Conservation (phyloP, 305 asterid species). For the Coffea humblotiana region DNA sequence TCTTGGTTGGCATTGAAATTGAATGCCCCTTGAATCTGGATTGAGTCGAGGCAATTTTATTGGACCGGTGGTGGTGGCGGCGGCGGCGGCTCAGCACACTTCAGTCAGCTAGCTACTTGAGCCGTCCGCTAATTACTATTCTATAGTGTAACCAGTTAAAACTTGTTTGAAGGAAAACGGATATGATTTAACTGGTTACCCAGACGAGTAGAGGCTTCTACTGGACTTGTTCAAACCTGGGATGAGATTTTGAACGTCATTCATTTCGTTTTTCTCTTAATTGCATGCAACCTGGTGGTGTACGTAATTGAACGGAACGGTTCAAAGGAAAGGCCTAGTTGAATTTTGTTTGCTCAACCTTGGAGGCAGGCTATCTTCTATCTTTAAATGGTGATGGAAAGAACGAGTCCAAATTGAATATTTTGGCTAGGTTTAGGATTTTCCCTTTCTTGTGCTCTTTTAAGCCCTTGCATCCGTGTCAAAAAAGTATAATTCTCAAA, state of each 20-base stretch:
- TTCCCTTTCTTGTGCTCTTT: too few relatives aligned
- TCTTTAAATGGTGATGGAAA: neutral
- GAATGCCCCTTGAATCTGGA: too few relatives aligned
- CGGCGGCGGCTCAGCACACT: neutral
- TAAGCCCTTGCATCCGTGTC: neutral
- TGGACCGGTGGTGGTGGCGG: too few relatives aligned
- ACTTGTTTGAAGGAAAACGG: too few relatives aligned
- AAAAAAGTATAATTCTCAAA: neutral
- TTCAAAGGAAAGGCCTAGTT: neutral
- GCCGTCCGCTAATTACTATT: neutral
- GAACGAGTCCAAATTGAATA: neutral
- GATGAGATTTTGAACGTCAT: neutral
- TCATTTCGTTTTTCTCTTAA: neutral
- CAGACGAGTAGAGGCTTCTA: neutral
- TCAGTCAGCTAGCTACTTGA: neutral
- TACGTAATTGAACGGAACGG: neutral
- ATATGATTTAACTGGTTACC: too few relatives aligned
- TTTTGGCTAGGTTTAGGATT: too few relatives aligned
- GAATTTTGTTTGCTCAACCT: neutral
- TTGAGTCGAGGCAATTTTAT: too few relatives aligned
- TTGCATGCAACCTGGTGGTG: neutral
- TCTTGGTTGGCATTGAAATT: too few relatives aligned
- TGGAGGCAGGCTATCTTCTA: neutral
- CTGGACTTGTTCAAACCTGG: neutral
- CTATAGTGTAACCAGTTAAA: too few relatives aligned